phyloP scores from a whole-genome alignment of 257 asterid genomes.

The Scutellaria baicalensis region DNA sequence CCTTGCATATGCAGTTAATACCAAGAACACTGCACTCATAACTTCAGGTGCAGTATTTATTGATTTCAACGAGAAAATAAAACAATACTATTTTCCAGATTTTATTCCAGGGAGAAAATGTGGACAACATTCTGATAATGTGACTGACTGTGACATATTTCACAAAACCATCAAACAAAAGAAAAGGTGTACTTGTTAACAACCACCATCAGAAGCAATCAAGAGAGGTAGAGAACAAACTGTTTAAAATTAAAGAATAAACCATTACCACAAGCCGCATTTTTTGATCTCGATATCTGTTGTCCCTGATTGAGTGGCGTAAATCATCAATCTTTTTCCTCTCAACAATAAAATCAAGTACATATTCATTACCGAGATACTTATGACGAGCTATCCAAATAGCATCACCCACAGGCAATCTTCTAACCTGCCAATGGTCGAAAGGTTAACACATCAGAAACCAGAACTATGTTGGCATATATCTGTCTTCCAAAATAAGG shows the following conservation, averaged over 20 bases:
- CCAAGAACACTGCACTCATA: background rate
- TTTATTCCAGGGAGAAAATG: background rate
- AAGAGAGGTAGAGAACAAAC: background rate
- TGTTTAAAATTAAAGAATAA: background rate
- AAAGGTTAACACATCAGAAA: slow-evolving; percentile 2
- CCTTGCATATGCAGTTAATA: background rate
- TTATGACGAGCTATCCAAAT: slow-evolving; percentile 94
- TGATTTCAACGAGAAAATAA: background rate
- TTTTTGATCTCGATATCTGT: slow-evolving; percentile 90
- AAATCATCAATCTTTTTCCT: slow-evolving; percentile 95
- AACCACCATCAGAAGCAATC: background rate
- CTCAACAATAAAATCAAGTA: slow-evolving; percentile 95
- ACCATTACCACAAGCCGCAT: slow-evolving; percentile 75
- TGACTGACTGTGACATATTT: background rate
- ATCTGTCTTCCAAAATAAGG: slow-evolving; percentile 4
- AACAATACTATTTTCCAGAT: background rate
- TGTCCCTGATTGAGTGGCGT: slow-evolving; percentile 86
- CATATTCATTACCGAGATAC: slow-evolving; percentile 53
- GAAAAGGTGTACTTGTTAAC: background rate
- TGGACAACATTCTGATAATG: background rate
- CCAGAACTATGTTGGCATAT: slow-evolving; percentile 1
- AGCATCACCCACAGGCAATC: slow-evolving; percentile 92
- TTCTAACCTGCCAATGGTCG: slow-evolving; percentile 54
- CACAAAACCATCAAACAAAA: background rate
- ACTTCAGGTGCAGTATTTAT: background rate